Conservation (phyloP, 352 stramenopile genomes). For the Phytophthora litchii region DNA sequence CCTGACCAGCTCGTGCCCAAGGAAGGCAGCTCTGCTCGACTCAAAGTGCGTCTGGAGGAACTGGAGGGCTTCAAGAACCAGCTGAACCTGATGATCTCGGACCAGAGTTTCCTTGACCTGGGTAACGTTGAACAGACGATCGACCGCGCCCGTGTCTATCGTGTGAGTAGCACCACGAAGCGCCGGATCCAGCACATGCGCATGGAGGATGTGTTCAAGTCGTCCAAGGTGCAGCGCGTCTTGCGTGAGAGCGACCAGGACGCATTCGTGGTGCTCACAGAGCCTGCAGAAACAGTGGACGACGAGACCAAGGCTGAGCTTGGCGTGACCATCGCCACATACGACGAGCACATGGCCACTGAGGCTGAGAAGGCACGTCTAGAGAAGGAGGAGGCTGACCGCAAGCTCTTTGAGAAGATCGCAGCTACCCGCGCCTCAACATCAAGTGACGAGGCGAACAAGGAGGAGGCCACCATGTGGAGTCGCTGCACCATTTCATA, state of each 20-base stretch:
- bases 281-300: constrained; percentile 37
- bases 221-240: constrained; percentile 68
- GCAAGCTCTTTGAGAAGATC: constrained; percentile 42
- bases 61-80: constrained; percentile 70
- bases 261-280: constrained; percentile 58
- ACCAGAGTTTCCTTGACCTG: constrained; percentile 67
- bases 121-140: constrained; percentile 60
- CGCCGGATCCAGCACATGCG: constrained; percentile 65
- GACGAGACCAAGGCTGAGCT: constrained; percentile 38
- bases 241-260: constrained; percentile 67
- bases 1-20: constrained; percentile 32
- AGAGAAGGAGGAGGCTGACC: constrained; percentile 35
- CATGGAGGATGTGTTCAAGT: constrained; percentile 70
- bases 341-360: constrained; percentile 54
- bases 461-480: constrained; percentile 44
- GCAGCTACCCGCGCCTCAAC: constrained; percentile 16
- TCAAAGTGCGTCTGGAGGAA: constrained; percentile 49
- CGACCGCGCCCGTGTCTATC: constrained; percentile 68
- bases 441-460: constrained; percentile 6
- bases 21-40: constrained; percentile 33
- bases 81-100: constrained; percentile 84
- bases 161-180: constrained; percentile 65
- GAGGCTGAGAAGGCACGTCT: constrained; percentile 32
- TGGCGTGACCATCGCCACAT: constrained; percentile 56
- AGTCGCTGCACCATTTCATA: constrained; percentile 72